A percentile compares a stretch with the other conserved stretches of the same genome.
phyloP scores from a whole-genome alignment of 2,329 filamentous ascomycete genomes.

The Colletotrichum chrysophilum region DNA sequence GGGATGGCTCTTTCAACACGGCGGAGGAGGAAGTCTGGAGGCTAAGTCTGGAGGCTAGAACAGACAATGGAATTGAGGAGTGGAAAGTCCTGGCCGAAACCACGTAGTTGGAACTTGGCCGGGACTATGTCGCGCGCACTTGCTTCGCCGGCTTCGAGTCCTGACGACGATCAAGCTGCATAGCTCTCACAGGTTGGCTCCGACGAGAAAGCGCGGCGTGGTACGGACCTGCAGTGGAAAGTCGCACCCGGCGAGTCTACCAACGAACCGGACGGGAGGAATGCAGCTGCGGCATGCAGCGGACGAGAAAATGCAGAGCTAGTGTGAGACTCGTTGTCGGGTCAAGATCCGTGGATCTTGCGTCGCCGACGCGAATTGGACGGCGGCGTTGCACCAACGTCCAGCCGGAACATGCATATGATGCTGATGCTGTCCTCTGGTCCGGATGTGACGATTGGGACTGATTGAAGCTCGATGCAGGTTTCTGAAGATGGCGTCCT shows the following conservation, averaged over 20 bases:
- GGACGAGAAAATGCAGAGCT: background rate
- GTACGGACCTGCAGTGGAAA: conserved; percentile 18
- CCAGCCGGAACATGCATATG: background rate
- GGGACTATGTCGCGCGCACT: background rate
- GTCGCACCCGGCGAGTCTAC: conserved; percentile 21
- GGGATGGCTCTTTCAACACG: conserved; percentile 14
- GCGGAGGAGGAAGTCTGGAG: background rate
- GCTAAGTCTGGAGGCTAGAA: background rate
- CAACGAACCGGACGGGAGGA: conserved; percentile 14
- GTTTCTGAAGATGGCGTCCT: background rate
- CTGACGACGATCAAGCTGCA: conserved; percentile 8
- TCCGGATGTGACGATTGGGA: background rate
- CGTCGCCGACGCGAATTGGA: conserved; percentile 8
- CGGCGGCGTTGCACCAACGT: background rate
- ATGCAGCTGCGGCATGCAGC: conserved; percentile 10
- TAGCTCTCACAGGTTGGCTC: background rate
- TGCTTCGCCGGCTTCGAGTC: background rate
- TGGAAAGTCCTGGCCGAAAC: conserved; percentile 6
- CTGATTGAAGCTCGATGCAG: background rate
- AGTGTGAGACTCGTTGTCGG: background rate
- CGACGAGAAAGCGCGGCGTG: conserved; percentile 7
- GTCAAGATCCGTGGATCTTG: conserved; percentile 15
- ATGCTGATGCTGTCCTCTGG: background rate
- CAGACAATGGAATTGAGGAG: background rate
- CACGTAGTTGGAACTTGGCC: background rate